Conservation (phyloP, 208 protist genomes). For the Lotmaria passim region DNA sequence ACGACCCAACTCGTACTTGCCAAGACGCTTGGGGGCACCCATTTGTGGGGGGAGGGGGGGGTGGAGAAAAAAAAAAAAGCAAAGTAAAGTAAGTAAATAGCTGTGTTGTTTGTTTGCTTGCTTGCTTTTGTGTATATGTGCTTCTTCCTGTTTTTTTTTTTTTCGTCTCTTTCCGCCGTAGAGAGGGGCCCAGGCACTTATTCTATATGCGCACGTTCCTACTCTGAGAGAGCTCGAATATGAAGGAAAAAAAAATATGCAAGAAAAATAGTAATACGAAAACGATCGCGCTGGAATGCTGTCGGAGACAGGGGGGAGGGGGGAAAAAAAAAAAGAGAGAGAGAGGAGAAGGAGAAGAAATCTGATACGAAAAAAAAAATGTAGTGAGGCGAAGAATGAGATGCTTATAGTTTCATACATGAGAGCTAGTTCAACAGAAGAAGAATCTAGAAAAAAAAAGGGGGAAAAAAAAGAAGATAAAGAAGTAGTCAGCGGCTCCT, state of each 20-base stretch:
- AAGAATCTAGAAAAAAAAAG: too few species aligned
- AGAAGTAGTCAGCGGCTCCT: too few species aligned
- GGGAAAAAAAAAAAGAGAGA: slow-evolving; percentile 24
- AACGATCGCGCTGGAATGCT: background rate
- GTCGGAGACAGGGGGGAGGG: too few species aligned
- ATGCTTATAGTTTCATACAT: too few species aligned
- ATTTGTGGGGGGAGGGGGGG: slow-evolving; percentile 25
- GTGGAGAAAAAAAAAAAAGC: background rate
- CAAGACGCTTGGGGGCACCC: slow-evolving; percentile 68
- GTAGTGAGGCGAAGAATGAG: too few species aligned
- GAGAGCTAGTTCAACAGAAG: too few species aligned
- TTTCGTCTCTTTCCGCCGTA: too few species aligned
- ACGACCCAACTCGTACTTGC: slow-evolving; percentile 89
- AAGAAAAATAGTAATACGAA: background rate
- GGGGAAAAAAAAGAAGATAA: too few species aligned
- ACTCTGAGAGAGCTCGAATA: too few species aligned
- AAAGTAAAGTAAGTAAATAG: background rate
- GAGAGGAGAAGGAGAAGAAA: background rate
- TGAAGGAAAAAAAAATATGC: too few species aligned
- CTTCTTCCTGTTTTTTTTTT: background rate
- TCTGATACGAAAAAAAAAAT: background rate
- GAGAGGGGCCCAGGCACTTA: too few species aligned
- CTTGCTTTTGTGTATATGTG: background rate
- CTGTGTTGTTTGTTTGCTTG: background rate
- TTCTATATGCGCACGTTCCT: too few species aligned